These are phyloP conservation scores for Cicer yamashitae DNA, from an alignment of 306 rosid genomes.

Conservation along the genomic window DNA sequence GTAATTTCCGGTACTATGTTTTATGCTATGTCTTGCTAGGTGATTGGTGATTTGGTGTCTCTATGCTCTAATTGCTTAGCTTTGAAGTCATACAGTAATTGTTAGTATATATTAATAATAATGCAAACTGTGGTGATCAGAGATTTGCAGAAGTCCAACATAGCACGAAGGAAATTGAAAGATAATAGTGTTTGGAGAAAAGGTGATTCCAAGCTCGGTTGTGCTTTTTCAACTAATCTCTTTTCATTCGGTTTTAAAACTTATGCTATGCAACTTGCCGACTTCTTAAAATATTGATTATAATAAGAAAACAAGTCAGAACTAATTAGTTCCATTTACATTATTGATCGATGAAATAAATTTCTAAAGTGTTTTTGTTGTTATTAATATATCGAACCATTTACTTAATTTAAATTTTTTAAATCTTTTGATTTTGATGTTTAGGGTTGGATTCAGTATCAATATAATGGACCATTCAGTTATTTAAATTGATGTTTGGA, in stretches of 20 bases:
- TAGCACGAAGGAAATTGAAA: slow-evolving; percentile 39
- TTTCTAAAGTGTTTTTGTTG: background rate
- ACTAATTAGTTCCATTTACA: slow-evolving; percentile 25
- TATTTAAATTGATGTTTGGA: too few species aligned
- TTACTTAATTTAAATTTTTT: too few species aligned
- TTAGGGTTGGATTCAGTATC: too few species aligned
- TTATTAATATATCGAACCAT: too few species aligned
- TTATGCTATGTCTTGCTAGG: slow-evolving; percentile 22
- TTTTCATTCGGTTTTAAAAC: slow-evolving; percentile 28
- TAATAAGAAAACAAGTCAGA: background rate
- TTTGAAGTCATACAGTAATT: slow-evolving; percentile 48
- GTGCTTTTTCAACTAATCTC: slow-evolving; percentile 49
- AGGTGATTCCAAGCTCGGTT: slow-evolving; percentile 42
- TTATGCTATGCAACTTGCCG: slow-evolving; percentile 39
- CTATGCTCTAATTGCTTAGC: slow-evolving; percentile 49
- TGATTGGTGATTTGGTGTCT: slow-evolving; percentile 33
- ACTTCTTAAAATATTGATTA: background rate
- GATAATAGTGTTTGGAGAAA: slow-evolving; percentile 38
- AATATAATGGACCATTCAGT: too few species aligned
- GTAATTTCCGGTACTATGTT: slow-evolving; percentile 45
- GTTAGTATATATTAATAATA: background rate
- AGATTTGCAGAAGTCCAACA: slow-evolving; percentile 42
- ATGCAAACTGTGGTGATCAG: slow-evolving; percentile 38
- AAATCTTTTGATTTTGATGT: too few species aligned
- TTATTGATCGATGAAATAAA: slow-evolving; percentile 13